These are phyloP conservation scores for Stemphylium lycopersici DNA, from an alignment of 2,329 filamentous ascomycete species.

Conservation along the genomic window DNA sequence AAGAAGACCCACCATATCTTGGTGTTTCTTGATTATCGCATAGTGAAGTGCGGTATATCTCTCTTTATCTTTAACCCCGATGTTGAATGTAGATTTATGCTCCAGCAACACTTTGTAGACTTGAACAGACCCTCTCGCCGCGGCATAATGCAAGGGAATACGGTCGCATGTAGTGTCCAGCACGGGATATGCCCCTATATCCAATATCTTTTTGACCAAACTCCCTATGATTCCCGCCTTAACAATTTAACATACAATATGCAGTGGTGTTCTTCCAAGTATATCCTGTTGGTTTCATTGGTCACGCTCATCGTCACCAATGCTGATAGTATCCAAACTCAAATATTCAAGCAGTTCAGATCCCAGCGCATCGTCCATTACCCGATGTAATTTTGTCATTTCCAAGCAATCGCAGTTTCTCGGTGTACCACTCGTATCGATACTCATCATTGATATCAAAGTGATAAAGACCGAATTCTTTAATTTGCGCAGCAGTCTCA, in stretches of 20 bases:
- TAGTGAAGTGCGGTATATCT: background rate
- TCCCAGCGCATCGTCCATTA: background rate
- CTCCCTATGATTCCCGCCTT: too few relatives aligned
- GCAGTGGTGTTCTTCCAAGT: slow-evolving; percentile 13
- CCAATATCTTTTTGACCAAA: background rate
- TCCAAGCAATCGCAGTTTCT: background rate
- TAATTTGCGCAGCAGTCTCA: background rate
- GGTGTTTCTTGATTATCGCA: background rate
- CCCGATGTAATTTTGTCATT: background rate
- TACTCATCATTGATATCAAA: background rate
- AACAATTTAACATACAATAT: slow-evolving; percentile 14
- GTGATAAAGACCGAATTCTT: background rate
- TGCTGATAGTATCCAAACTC: too few relatives aligned
- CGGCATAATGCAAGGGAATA: slow-evolving; percentile 21
- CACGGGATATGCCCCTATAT: slow-evolving; percentile 1
- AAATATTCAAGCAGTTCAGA: too few relatives aligned
- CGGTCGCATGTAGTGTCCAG: slow-evolving; percentile 4
- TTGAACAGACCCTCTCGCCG: background rate
- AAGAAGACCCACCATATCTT: background rate
- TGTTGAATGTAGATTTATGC: background rate
- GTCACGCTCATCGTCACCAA: too few relatives aligned
- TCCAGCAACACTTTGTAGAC: slow-evolving; percentile 3
- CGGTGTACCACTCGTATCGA: background rate
- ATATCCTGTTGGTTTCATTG: background rate
- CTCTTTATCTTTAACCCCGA: background rate